phyloP scores from a whole-genome alignment of 2,329 filamentous ascomycete genomes.

The Hypoxylon sp. region DNA sequence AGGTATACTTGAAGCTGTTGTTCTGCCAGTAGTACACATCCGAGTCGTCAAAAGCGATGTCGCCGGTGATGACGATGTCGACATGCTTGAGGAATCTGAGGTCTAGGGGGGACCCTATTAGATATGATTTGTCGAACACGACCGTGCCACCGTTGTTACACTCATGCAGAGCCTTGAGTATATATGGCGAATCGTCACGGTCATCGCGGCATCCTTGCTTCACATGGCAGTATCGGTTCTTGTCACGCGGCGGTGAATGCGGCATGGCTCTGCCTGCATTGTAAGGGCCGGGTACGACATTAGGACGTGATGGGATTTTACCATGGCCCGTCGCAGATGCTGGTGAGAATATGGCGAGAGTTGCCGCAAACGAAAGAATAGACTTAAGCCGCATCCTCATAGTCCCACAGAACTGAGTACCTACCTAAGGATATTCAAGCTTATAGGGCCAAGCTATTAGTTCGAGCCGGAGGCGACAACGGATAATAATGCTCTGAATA shows the following conservation, averaged over 20 bases:
- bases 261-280: slow-evolving; percentile 30
- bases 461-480: neutral
- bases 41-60: slow-evolving; percentile 71
- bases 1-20: slow-evolving; percentile 74
- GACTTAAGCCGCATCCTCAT: slow-evolving; percentile 27
- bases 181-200: slow-evolving; percentile 54
- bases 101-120: slow-evolving; percentile 74
- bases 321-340: slow-evolving; percentile 9
- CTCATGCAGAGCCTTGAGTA: slow-evolving; percentile 66
- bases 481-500: neutral
- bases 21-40: slow-evolving; percentile 79
- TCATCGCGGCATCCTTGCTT: slow-evolving; percentile 24
- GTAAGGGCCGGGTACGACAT: slow-evolving; percentile 37
- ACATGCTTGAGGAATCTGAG: slow-evolving; percentile 74
- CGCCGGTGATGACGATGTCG: slow-evolving; percentile 71
- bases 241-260: slow-evolving; percentile 32
- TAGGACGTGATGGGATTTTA: slow-evolving; percentile 37
- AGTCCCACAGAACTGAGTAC: neutral
- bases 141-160: slow-evolving; percentile 76
- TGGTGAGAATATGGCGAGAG: slow-evolving; percentile 12
- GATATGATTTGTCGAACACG: slow-evolving; percentile 72
- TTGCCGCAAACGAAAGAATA: slow-evolving; percentile 5
- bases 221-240: slow-evolving; percentile 41
- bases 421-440: neutral
- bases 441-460: neutral